Evolutionary conservation across 139 green algal species (phyloP), one percentile per base, ranked within the genome.

Genomic region (Micractinium conductrix): DNA sequence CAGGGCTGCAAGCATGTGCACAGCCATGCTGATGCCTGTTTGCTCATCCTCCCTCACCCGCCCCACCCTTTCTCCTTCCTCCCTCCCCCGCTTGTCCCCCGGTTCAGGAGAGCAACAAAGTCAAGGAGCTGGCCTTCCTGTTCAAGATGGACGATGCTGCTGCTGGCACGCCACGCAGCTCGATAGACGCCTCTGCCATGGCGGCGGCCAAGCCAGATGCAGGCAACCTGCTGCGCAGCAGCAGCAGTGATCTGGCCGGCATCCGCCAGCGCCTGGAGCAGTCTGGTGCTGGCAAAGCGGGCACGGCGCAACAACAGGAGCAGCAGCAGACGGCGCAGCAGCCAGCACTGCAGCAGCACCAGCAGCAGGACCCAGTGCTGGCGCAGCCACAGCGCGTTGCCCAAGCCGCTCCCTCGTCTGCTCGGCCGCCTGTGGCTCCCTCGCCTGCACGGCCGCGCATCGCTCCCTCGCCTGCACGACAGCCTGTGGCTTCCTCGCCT

Each of bases 61-160:
- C 48, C 16, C 48, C 16, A 16, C 53, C 53, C 2, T 16, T 62
- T 19, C 2, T 5, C 53, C 53, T 22, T 2, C 10, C 53, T 62
- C 19, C 53, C 8, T 62, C 53, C 26, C 53, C 24, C 7, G 24
- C 26, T 5, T 28, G 19, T 62, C 10, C 53, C 8, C 53, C 7
- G 19, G 8, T 24, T 62, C 62, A 85, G 80, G 80, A 85, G 30
- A 42, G 42, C 45, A 70, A 53, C 45, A 85, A 70, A 48, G 80
- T 85, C 12, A 85, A 85, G 37, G 80, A 85, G 68, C 68, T 85
- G 80, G 80, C 80, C 35, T 58, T 85, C 19, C 48, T 85, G 33
- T 85, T 79, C 68, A 85, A 85, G 68, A 35, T 63, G 58, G 74
- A 50, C 2, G n/a, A n/a, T n/a, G 74, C 33, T 3, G 65, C n/a